These are phyloP conservation scores for Tricholoma matsutake DNA, from an alignment of 768 basidiomycete species.

Conservation along the genomic window DNA sequence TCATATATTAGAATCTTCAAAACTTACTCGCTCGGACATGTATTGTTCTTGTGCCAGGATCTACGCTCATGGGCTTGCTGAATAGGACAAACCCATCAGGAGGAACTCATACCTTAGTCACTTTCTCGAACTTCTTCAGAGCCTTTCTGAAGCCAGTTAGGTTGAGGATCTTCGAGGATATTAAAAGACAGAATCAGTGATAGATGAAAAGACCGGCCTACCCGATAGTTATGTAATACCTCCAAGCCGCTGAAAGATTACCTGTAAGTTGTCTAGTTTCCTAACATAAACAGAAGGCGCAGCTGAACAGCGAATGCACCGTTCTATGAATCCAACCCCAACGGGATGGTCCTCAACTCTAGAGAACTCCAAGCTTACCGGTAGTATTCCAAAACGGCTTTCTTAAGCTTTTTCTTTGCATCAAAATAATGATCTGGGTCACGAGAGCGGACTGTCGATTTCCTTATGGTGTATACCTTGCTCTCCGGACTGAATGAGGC, in stretches of 20 bases:
- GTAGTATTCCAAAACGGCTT: conserved; percentile 83
- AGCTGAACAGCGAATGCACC: neutral
- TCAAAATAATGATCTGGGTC: conserved; percentile 78
- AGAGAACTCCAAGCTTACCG: conserved; percentile 40
- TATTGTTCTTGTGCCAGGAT: conserved; percentile 73
- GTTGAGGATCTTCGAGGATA: conserved; percentile 65
- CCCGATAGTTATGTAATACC: conserved; percentile 85
- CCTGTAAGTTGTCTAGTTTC: neutral
- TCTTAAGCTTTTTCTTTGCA: conserved; percentile 84
- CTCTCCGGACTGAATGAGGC: neutral
- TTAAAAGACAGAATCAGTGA: neutral
- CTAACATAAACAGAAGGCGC: neutral
- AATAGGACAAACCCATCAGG: neutral
- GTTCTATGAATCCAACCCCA: neutral
- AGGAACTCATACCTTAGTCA: conserved; percentile 50
- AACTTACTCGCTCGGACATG: conserved; percentile 68
- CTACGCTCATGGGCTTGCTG: conserved; percentile 26
- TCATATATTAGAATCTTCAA: neutral
- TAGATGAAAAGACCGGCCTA: conserved; percentile 28
- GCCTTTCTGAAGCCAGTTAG: conserved; percentile 87
- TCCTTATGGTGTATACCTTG: neutral
- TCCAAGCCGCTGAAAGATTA: conserved; percentile 60
- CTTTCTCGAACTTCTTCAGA: conserved; percentile 82
- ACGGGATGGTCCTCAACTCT: neutral
- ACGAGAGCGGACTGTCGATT: conserved; percentile 23